Evolutionary conservation across 164 flowering plant species (phyloP), one percentile per base, ranked within the genome.

Genomic region (Dillenia turbinata): DNA sequence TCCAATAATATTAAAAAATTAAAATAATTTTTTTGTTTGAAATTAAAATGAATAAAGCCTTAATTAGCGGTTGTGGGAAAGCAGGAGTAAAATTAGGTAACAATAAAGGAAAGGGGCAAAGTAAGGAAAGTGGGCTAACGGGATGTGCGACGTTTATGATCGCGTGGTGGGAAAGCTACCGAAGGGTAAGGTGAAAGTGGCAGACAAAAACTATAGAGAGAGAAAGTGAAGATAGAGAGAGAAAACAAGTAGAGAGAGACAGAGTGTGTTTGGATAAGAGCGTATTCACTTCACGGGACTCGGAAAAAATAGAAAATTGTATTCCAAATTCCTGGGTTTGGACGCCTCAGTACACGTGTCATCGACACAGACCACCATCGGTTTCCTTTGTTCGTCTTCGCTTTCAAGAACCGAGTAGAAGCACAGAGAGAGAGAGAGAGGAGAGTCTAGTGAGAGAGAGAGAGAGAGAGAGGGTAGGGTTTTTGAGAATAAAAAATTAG

Each of bases 91-190:
- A 19, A 19, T 19, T 26, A 6, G 40, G 40, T 5, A 33, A 62
- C n/a, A 17, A 1, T 7, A 17, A 15, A 45, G 7, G 0, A 4
- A 4, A 33, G 40, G 40, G 40, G 40, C 40, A 33, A 33, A 33
- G 6, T 33, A 0, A 6, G 40, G 40, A 33, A 33, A 33, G 40
- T 33, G 40, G 6, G 40, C 6, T 33, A 33, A 33, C 40, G 7
- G 40, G 40, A 33, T 33, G 40, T 4, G 40, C 40, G 40, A 33
- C 40, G 40, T 33, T 43, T 8, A 49, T 8, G 44, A 49, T 43
- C 54, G 79, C 80, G 79, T 77, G 68, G 72, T 59, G 75, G 60
- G 54, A 71, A 80, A 75, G 80, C 72, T 54, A 70, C 70, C 74
- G 77, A 71, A 75, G 60, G 78, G 0, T 26, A 8, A 24, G 58